Base-by-base conservation (phyloP, 164 flowering plant species). In the Macadamia tetraphylla region DNA sequence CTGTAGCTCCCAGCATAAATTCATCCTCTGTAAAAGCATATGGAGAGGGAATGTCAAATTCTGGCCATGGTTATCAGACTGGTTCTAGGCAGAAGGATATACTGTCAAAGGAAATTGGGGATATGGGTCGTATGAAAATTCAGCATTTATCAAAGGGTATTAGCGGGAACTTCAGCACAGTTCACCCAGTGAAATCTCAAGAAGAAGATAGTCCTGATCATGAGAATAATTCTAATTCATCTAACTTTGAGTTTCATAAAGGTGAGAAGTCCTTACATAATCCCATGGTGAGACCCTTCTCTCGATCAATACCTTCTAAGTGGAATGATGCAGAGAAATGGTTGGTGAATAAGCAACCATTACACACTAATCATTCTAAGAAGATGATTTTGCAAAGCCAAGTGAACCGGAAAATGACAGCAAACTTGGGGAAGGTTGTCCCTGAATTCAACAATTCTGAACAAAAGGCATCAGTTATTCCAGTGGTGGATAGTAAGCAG, bases 271-370 rank as follows among this genome's bases (percentile, higher is more conserved):
- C 80, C 60, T 63, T 64, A 8, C 83, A 82, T 57, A 81, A 76
- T 72, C 69, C 77, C 29, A 56, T 80, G 11, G 7, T 81, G 42
- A 64, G 89, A 55, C 74, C 89, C 9, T 76, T 79, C 48, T 83
- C 86, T 14, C 81, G 93, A 42, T 83, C 88, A 0, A 78, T 91
- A 67, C 79, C 98, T 2, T 92, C 90, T 9, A 92, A 92, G 81
- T 92, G 98, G 98, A 87, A 92, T 73, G 94, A 92, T 79, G 96
- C 98, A 0, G 98, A 92, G 79, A 92, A 92, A 76, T 92, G 98
- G 98, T 85, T 92, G 53, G 76, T 88, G 82, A 86, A 67, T 62
- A 80, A 75, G 80, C 88, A 91, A 65, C 74, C 61, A 60, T 63
- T 52, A 17, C 87, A 74, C 43, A 67, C 71, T 57, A 75, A 73